A percentile compares a stretch with the other conserved stretches of the same genome.
These are phyloP conservation scores for Leccinum angustisporum DNA, from an alignment of 1,284 basidiomycete genomes.

Conservation along the genomic window DNA sequence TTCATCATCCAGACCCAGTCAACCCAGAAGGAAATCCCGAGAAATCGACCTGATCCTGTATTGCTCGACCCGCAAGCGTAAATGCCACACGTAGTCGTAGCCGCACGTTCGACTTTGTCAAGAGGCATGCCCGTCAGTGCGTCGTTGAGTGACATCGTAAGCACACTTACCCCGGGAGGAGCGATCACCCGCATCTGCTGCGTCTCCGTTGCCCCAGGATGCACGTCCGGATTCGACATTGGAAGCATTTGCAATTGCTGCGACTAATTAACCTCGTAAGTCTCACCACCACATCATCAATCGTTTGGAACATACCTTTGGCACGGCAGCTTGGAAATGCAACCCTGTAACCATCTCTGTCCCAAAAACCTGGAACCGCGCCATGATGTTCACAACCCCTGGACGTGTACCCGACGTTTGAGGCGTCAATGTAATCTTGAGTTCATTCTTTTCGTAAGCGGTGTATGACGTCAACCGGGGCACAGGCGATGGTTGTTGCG, in stretches of 20 bases:
- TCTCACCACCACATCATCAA: neutral
- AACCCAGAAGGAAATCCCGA: constrained; percentile 83
- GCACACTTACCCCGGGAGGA: constrained; percentile 76
- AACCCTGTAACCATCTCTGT: constrained; percentile 55
- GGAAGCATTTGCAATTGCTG: constrained; percentile 98
- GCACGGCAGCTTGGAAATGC: constrained; percentile 97
- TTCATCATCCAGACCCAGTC: constrained; percentile 45
- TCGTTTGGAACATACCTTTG: constrained; percentile 65
- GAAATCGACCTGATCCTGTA: constrained; percentile 96
- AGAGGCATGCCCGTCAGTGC: constrained; percentile 7
- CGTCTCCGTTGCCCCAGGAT: constrained; percentile 81
- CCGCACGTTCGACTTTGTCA: constrained; percentile 71
- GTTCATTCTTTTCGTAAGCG: constrained; percentile 89
- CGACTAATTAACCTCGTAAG: constrained; percentile 54
- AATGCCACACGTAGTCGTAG: constrained; percentile 87
- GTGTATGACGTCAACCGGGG: constrained; percentile 72
- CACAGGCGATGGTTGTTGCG: constrained; percentile 39
- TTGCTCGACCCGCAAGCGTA: constrained; percentile 60
- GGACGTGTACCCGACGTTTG: constrained; percentile 77
- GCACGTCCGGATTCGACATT: constrained; percentile 85
- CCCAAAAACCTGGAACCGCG: constrained; percentile 78
- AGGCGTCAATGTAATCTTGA: constrained; percentile 89
- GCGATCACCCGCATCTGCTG: constrained; percentile 94
- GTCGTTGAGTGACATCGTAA: neutral
- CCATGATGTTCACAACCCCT: constrained; percentile 88